Percentiles rank a stretch among this genome's conserved stretches.
These are phyloP conservation scores for Fusarium coicis DNA, from an alignment of 2,329 filamentous ascomycete genomes.

Conservation along the genomic window DNA sequence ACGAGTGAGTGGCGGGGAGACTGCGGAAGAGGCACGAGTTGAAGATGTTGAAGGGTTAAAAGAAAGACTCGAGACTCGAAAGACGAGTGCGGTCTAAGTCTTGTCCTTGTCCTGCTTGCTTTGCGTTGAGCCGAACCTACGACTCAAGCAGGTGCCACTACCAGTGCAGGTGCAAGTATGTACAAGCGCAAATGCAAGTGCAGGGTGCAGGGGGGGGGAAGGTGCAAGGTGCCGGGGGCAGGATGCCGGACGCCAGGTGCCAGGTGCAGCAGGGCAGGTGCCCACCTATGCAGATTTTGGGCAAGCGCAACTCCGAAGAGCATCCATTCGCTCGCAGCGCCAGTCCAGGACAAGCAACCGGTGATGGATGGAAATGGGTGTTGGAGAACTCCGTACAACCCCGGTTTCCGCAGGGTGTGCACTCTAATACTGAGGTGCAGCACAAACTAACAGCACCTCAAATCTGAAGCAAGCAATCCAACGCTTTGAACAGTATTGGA, in stretches of 20 bases:
- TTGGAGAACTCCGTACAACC: constrained; percentile 4
- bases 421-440: not conserved
- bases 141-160: constrained; percentile 44
- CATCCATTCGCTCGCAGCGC: constrained; percentile 24
- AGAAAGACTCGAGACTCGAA: constrained; percentile 44
- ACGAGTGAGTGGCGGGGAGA: constrained; percentile 42
- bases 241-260: constrained; percentile 39
- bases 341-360: constrained; percentile 32
- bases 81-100: constrained; percentile 46
- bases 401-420: constrained; percentile 24
- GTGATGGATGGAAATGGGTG: constrained; percentile 17
- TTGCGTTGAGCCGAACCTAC: constrained; percentile 36
- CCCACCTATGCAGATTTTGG: constrained; percentile 35
- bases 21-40: constrained; percentile 41
- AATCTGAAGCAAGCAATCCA: not conserved
- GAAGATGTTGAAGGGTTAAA: constrained; percentile 40
- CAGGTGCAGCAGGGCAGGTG: constrained; percentile 40
- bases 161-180: constrained; percentile 28
- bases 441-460: constrained; percentile 21
- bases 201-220: constrained; percentile 29
- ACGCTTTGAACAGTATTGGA: not conserved
- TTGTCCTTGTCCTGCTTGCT: constrained; percentile 11
- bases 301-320: constrained; percentile 37
- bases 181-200: constrained; percentile 27
- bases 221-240: constrained; percentile 38